These are phyloP conservation scores for Sparassis latifolia DNA, from an alignment of 1,284 basidiomycete genomes.

Conservation along the genomic window DNA sequence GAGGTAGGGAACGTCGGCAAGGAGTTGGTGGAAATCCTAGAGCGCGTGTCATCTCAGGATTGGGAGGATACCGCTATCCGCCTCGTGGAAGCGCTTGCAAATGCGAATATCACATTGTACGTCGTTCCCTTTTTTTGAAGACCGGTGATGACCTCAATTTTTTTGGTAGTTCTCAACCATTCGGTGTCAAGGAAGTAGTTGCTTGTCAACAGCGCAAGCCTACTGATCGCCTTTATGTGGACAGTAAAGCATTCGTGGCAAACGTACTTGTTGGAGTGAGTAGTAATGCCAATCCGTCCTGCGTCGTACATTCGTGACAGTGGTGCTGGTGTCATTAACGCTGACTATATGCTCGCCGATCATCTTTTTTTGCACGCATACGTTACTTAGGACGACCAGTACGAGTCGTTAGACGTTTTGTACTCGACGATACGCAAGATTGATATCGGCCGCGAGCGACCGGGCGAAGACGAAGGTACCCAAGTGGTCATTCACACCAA, in stretches of 20 bases:
- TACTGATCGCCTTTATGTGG: conserved; percentile 43
- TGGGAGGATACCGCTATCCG: conserved; percentile 49
- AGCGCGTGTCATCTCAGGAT: conserved; percentile 33
- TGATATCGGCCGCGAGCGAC: conserved; percentile 24
- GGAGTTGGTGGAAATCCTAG: conserved; percentile 37
- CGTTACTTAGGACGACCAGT: conserved; percentile 29
- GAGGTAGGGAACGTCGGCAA: conserved; percentile 18
- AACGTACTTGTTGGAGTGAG: conserved; percentile 42
- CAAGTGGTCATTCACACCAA: neutral
- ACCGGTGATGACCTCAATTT: neutral
- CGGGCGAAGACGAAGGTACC: neutral
- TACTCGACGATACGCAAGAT: conserved; percentile 38
- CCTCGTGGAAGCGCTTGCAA: conserved; percentile 43
- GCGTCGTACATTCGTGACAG: neutral
- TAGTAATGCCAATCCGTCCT: neutral
- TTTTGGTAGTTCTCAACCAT: conserved; percentile 50
- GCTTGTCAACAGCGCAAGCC: conserved; percentile 32
- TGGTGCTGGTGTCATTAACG: too few relatives aligned
- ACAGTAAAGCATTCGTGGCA: conserved; percentile 41
- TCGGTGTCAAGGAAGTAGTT: conserved; percentile 36
- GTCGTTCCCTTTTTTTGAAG: conserved; percentile 14
- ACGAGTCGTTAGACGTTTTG: conserved; percentile 36
- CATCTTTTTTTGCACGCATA: too few relatives aligned
- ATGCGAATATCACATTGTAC: conserved; percentile 42
- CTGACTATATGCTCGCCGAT: too few relatives aligned